Evolutionary conservation across 2,329 filamentous ascomycete genomes (phyloP).

Genomic region (Ascocoryne sarcoides): DNA sequence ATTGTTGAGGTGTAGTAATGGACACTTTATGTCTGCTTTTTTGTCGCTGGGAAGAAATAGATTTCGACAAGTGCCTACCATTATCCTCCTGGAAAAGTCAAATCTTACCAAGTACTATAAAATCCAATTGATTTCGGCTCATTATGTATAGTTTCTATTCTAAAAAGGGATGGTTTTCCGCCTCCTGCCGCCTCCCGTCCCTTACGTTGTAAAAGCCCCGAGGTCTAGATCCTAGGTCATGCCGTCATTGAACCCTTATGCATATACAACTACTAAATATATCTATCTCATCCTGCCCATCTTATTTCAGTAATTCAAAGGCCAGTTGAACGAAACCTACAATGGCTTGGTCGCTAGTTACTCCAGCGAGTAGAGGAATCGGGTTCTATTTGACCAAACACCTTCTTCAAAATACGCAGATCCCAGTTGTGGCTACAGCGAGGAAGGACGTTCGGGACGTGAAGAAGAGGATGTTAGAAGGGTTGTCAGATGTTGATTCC

Average conservation of each 20-base stretch:
- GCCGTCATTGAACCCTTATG: slow-evolving; percentile 8
- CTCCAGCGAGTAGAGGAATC: slow-evolving; percentile 54
- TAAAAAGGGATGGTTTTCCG: slow-evolving; percentile 3
- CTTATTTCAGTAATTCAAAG: background rate
- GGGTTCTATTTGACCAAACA: slow-evolving; percentile 52
- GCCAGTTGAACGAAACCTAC: background rate
- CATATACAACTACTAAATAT: background rate
- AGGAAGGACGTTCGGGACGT: slow-evolving; percentile 42
- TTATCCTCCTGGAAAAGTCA: no score
- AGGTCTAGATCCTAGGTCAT: slow-evolving; percentile 9
- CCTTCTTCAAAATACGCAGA: slow-evolving; percentile 45
- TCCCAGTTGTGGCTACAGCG: slow-evolving; percentile 53
- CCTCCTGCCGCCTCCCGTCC: background rate
- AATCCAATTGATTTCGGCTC: no score
- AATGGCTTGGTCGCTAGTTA: slow-evolving; percentile 35
- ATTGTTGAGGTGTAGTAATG: no score
- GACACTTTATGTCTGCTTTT: no score
- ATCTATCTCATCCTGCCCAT: background rate
- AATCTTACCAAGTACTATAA: no score
- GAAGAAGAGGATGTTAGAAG: slow-evolving; percentile 40
- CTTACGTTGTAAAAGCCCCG: slow-evolving; percentile 1
- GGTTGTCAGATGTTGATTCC: slow-evolving; percentile 35
- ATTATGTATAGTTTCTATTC: no score
- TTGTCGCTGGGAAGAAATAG: no score
- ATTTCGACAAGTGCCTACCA: no score